A percentile compares a stretch with the other conserved stretches of the same genome.
phyloP scores from a whole-genome alignment of 257 asterid species.

The Thymus mandschuricus region DNA sequence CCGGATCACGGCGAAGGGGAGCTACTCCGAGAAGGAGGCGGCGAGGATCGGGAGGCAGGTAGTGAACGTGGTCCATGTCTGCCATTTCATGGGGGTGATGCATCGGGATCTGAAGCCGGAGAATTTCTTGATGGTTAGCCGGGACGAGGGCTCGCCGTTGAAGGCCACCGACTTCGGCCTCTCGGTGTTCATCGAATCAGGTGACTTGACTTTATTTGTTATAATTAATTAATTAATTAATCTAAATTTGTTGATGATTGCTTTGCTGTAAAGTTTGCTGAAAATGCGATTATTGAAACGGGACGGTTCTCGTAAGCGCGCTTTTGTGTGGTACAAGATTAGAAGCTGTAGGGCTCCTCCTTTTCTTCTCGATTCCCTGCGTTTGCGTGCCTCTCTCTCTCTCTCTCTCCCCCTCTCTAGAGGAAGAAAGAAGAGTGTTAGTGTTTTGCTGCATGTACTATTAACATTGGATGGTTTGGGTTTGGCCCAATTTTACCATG shows the following conservation, averaged over 20 bases:
- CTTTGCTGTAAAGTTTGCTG: slow-evolving; percentile 24
- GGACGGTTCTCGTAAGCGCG: background rate
- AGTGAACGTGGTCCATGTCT: slow-evolving; percentile 70
- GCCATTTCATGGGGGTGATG: slow-evolving; percentile 80
- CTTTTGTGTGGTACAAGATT: slow-evolving; percentile 37
- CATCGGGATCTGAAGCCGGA: slow-evolving; percentile 74
- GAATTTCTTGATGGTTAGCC: slow-evolving; percentile 65
- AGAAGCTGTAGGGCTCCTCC: background rate
- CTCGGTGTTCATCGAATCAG: slow-evolving; percentile 69
- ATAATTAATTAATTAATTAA: background rate
- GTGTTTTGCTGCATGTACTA: too few relatives aligned
- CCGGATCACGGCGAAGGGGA: slow-evolving; percentile 60
- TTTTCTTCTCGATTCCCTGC: background rate
- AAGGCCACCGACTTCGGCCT: slow-evolving; percentile 75
- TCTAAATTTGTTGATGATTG: slow-evolving; percentile 1
- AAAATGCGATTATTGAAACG: slow-evolving; percentile 4
- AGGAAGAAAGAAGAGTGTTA: slow-evolving; percentile 12
- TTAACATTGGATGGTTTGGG: too few relatives aligned
- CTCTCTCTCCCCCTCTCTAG: background rate
- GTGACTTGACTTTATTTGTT: slow-evolving; percentile 32
- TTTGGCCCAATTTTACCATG: background rate
- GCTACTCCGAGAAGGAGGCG: slow-evolving; percentile 65
- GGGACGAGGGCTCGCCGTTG: slow-evolving; percentile 45
- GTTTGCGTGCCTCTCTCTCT: background rate
- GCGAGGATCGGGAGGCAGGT: slow-evolving; percentile 63